Base-by-base conservation (phyloP, 2,329 filamentous ascomycete species). In the Diaporthe helianthi region DNA sequence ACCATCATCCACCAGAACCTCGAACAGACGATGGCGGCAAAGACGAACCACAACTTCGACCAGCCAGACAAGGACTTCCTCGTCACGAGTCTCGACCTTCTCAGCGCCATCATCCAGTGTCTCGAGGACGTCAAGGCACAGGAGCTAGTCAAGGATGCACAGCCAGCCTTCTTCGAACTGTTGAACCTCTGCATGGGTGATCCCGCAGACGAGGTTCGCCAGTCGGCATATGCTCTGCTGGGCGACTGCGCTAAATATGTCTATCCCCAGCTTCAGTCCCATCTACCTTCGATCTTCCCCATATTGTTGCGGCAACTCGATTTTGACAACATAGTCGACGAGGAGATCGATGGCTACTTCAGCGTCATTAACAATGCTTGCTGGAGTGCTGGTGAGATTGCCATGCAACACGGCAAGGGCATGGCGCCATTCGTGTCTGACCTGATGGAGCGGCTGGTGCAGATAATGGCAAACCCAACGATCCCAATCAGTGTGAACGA, bases 351-450 rank as follows among this genome's bases (percentile, higher is more conserved):
- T 72, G 92, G 89, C 22, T 91, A 90, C 17, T 98, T 97, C 79
- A 93, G 94, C 71, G 94, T 98, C 36, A 90, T 98, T 70, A 99
- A 98, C 86, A 99, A 99, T 78, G 95, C 96, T 26, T 98, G 95
- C 82, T 99, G 96, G 96, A 97, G 94, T 8, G 90, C 90, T 29
- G 96, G 96, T 51, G 96, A 99, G 82, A 96, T 98, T 71, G 89
- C 94, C 19, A 90, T 97, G 79, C 90, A 93, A 71, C 86, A 92
- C 77, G 88, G 90, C 73, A 89, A 90, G 71, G 89, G 86, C 66
- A 92, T 98, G 88, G 86, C 86, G 1, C 91, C 91, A 1, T 97
- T 92, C 77, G 87, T 94, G 12, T 89, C 92, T 26, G 88, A 92
- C 71, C 83, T 99, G 19, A 89, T 97, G 69, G 87, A 91, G 71